Evolutionary conservation across 2,329 filamentous ascomycete genomes (phyloP).

Genomic region (Aspergillus brasiliensis): DNA sequence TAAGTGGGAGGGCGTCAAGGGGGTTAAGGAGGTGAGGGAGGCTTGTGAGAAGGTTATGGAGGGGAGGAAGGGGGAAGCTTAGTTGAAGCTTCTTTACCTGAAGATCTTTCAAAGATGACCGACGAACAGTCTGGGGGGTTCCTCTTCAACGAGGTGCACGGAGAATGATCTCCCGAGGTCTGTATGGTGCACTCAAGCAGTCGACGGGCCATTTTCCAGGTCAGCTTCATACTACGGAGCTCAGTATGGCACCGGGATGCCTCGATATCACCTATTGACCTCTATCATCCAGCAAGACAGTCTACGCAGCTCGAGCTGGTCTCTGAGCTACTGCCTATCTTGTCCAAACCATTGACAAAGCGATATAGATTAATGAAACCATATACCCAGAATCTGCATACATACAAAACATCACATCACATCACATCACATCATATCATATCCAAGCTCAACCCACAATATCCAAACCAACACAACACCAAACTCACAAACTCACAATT

Average conservation of each 20-base stretch:
- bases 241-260: neutral
- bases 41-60: slow-evolving; percentile 45
- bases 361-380: neutral
- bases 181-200: neutral
- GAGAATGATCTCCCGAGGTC: neutral
- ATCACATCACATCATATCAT: neutral
- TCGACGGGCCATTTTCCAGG: neutral
- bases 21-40: slow-evolving; percentile 43
- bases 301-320: neutral
- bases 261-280: neutral
- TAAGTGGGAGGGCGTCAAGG: slow-evolving; percentile 47
- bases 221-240: neutral
- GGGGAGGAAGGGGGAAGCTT: slow-evolving; percentile 13
- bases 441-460: neutral
- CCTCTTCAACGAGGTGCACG: too few relatives aligned
- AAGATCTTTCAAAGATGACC: slow-evolving; percentile 4
- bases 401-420: neutral
- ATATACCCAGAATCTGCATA: neutral
- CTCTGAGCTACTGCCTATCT: neutral
- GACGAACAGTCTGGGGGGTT: neutral
- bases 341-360: neutral
- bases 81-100: slow-evolving; percentile 23
- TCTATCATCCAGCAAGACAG: neutral
- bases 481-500: slow-evolving; percentile 2
- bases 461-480: neutral